Evolutionary conservation across 2,329 filamentous ascomycete species (phyloP).

Genomic region (Beauveria sp.): DNA sequence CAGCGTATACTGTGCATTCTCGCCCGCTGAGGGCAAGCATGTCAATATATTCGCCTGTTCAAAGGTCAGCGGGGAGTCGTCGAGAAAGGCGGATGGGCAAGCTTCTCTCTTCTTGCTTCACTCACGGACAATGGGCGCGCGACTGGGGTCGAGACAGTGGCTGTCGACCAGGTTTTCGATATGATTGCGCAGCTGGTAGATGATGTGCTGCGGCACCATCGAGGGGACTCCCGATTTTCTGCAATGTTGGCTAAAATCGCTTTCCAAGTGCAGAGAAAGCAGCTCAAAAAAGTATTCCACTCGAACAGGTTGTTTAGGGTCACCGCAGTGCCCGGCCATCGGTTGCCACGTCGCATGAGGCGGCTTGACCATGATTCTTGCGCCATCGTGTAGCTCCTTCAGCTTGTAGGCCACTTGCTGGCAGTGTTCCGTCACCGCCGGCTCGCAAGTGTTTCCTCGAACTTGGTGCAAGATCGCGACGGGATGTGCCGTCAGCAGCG

Average conservation of each 20-base stretch:
- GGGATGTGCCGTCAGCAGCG: slow-evolving; percentile 19
- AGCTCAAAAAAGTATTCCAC: slow-evolving; percentile 21
- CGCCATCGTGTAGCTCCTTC: slow-evolving; percentile 13
- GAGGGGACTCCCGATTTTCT: slow-evolving; percentile 12
- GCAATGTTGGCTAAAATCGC: neutral
- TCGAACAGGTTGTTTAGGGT: neutral
- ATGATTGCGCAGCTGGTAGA: slow-evolving; percentile 20
- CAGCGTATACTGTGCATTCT: slow-evolving; percentile 15
- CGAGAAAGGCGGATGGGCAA: too few species aligned
- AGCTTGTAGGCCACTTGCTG: slow-evolving; percentile 14
- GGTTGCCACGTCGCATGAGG: neutral
- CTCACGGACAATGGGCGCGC: slow-evolving; percentile 19
- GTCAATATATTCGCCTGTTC: slow-evolving; percentile 20
- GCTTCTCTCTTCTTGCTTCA: neutral
- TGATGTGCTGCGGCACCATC: slow-evolving; percentile 17
- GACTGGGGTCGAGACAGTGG: slow-evolving; percentile 14
- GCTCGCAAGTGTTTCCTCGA: slow-evolving; percentile 19
- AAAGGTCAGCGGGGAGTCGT: too few species aligned
- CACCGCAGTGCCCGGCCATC: neutral
- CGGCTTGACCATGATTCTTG: neutral
- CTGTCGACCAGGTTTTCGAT: slow-evolving; percentile 20
- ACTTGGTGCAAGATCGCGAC: slow-evolving; percentile 20
- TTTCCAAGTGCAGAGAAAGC: slow-evolving; percentile 19
- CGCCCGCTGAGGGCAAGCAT: slow-evolving; percentile 16
- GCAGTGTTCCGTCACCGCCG: slow-evolving; percentile 18